These are phyloP conservation scores for Botryosphaeria agaves DNA, from an alignment of 2,329 filamentous ascomycete species.

Conservation along the genomic window DNA sequence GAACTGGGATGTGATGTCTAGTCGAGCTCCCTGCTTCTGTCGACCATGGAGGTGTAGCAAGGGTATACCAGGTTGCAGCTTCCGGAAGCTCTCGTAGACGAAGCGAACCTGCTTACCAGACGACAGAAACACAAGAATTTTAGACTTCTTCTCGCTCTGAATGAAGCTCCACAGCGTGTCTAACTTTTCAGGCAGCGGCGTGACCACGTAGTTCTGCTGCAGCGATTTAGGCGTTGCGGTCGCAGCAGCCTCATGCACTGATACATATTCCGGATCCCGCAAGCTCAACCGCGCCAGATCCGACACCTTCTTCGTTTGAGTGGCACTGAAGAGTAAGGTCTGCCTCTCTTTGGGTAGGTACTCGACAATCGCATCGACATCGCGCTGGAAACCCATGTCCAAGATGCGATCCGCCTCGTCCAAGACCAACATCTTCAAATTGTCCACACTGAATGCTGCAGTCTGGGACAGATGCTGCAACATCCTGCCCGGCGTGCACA, in stretches of 20 bases:
- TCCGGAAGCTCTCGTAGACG: constrained; percentile 81
- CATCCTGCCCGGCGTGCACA: constrained; percentile 89
- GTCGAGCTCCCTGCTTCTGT: constrained; percentile 75
- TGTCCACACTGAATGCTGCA: constrained; percentile 73
- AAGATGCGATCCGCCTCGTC: constrained; percentile 99
- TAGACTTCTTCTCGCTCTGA: constrained; percentile 75
- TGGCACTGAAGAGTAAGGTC: constrained; percentile 89
- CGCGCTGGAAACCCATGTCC: constrained; percentile 87
- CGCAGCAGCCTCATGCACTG: constrained; percentile 70
- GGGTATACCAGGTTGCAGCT: constrained; percentile 85
- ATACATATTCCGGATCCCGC: constrained; percentile 83
- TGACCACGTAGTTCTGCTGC: constrained; percentile 82
- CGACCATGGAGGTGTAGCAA: constrained; percentile 84
- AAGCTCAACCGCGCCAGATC: constrained; percentile 81
- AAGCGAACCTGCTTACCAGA: constrained; percentile 95
- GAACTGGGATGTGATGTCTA: constrained; percentile 79
- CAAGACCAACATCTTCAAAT: constrained; percentile 79
- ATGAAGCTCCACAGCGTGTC: constrained; percentile 90
- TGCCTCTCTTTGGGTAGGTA: constrained; percentile 76
- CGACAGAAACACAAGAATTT: constrained; percentile 89
- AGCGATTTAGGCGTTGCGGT: constrained; percentile 68
- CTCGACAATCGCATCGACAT: constrained; percentile 82
- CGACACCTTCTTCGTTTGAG: constrained; percentile 85
- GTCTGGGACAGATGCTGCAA: constrained; percentile 93
- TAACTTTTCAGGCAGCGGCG: constrained; percentile 72